phyloP scores from a whole-genome alignment of 2,329 filamentous ascomycete species.

The Penicillium sp. region DNA sequence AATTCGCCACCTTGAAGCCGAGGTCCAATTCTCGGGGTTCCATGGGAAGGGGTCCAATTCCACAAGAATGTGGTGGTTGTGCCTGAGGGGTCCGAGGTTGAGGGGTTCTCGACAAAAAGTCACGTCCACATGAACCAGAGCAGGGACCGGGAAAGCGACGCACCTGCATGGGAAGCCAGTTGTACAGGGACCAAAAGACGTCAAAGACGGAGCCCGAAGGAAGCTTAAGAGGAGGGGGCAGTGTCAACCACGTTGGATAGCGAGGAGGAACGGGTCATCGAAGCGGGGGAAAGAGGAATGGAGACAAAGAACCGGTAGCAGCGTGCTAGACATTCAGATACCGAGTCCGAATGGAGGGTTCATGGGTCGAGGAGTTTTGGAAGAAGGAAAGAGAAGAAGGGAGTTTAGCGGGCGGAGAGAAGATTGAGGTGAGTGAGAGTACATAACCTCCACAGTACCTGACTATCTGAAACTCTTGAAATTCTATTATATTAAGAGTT shows the following conservation, averaged over 20 bases:
- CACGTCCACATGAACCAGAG: background rate
- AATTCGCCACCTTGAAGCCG: background rate
- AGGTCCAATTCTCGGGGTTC: background rate
- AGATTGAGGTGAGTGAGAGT: background rate
- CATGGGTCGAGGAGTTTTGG: conserved; percentile 4
- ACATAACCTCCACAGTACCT: conserved; percentile 9
- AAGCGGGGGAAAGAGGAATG: conserved; percentile 36
- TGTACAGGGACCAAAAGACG: conserved; percentile 24
- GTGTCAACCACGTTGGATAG: conserved; percentile 25
- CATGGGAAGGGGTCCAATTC: background rate
- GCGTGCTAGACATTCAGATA: conserved; percentile 12
- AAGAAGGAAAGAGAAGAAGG: conserved; percentile 12
- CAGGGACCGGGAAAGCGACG: conserved; percentile 17
- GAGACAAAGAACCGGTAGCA: conserved; percentile 13
- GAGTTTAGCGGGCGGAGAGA: conserved; percentile 3
- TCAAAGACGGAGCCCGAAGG: conserved; percentile 27
- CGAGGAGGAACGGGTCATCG: conserved; percentile 39
- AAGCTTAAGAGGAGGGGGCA: conserved; percentile 12
- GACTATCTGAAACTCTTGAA: conserved; percentile 3
- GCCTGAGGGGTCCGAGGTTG: conserved; percentile 1
- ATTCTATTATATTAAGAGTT: background rate
- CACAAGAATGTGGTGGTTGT: background rate
- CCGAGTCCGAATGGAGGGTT: conserved; percentile 17
- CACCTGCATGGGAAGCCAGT: conserved; percentile 41
- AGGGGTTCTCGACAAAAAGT: background rate